These are phyloP conservation scores for Beauveria caledonica DNA, from an alignment of 2,329 filamentous ascomycete genomes.

Conservation along the genomic window DNA sequence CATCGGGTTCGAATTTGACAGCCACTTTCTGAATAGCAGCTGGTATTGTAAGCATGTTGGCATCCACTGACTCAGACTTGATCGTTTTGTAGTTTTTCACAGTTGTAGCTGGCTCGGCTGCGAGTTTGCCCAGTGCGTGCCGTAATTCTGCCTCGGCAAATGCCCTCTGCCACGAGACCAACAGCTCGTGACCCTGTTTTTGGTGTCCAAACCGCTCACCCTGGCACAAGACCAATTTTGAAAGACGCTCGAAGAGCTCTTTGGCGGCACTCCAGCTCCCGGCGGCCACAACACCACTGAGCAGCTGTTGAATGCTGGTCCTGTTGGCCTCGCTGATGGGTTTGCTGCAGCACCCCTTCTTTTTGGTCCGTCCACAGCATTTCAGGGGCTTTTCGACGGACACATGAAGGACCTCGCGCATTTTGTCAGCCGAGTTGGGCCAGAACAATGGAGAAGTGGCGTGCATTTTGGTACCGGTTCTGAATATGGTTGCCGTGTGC, in stretches of 20 bases:
- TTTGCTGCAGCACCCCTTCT: not conserved
- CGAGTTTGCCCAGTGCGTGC: not conserved
- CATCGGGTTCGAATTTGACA: not conserved
- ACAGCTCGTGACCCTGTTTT: not conserved
- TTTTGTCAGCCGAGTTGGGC: not conserved
- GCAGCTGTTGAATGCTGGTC: not conserved
- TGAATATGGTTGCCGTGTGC: not conserved
- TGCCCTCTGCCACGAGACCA: constrained; percentile 14
- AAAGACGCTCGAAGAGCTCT: constrained; percentile 12
- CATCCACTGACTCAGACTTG: not conserved
- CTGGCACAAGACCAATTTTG: constrained; percentile 17
- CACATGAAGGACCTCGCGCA: not conserved
- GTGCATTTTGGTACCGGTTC: not conserved
- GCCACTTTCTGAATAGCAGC: not conserved
- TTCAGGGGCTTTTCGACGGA: not conserved
- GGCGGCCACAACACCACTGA: constrained; percentile 6
- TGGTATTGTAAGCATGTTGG: not conserved
- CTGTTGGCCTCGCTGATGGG: not conserved
- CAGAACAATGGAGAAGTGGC: not conserved
- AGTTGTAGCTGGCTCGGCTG: not conserved
- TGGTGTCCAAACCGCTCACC: not conserved
- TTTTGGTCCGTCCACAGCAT: not conserved
- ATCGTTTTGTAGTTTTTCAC: not conserved
- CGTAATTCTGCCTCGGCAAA: constrained; percentile 1
- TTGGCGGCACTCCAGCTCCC: constrained; percentile 14